Conservation (phyloP, 441 rosid genomes). For the Biscutella laevigata region DNA sequence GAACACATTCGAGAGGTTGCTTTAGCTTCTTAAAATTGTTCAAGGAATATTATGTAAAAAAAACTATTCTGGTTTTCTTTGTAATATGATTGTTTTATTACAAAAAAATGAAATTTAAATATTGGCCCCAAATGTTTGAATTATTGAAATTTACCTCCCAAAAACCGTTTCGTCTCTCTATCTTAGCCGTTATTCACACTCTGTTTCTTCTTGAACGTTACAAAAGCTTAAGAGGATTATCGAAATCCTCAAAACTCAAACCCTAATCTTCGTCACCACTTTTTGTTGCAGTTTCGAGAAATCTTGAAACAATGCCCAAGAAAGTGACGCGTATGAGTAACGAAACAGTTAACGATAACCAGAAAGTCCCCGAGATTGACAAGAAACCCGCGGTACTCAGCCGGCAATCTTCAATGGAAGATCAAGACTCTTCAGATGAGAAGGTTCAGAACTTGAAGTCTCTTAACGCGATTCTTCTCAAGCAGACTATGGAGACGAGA, state of each 20-base stretch:
- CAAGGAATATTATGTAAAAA: constrained; percentile 26
- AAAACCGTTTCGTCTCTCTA: neutral
- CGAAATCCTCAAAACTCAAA: constrained; percentile 14
- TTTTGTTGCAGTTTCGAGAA: constrained; percentile 1
- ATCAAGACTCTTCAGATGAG: constrained; percentile 18
- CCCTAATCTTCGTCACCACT: constrained; percentile 3
- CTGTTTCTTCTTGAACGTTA: too few species aligned
- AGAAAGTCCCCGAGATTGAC: constrained; percentile 1
- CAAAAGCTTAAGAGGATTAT: too few species aligned
- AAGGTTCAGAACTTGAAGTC: constrained; percentile 16
- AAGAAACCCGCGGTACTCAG: constrained; percentile 3
- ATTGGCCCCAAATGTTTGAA: constrained; percentile 35
- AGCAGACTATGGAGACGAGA: constrained; percentile 26
- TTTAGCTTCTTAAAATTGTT: constrained; percentile 35
- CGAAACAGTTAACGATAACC: constrained; percentile 9
- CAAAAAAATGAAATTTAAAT: neutral
- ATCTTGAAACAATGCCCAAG: constrained; percentile 40
- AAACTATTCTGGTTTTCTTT: constrained; percentile 7
- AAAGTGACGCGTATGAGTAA: constrained; percentile 31
- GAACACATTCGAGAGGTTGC: constrained; percentile 55
- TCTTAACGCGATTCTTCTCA: constrained; percentile 19
- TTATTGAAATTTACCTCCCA: constrained; percentile 9
- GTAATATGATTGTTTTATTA: too few species aligned
- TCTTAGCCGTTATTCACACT: too few species aligned
- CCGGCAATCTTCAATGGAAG: constrained; percentile 21